Evolutionary conservation across 208 protist species (phyloP).

Genomic region (Sergeia podlipaevii): DNA sequence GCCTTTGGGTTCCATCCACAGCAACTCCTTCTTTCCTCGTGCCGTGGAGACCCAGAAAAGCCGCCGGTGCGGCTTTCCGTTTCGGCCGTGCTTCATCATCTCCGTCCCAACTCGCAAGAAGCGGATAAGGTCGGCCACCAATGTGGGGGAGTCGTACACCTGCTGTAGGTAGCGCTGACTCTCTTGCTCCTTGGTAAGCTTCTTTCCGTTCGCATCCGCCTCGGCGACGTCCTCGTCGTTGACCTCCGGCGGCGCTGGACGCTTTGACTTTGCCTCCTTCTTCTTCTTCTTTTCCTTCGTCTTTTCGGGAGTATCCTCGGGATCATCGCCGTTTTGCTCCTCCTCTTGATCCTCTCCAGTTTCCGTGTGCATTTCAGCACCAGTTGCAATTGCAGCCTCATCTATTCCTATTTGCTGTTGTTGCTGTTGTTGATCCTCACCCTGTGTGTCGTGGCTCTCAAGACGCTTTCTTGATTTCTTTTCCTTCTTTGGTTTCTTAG

Average conservation of each 20-base stretch:
- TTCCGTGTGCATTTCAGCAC: background rate
- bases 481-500: background rate
- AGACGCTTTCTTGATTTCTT: background rate
- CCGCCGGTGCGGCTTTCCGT: slow-evolving; percentile 84
- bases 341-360: background rate
- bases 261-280: background rate
- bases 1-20: slow-evolving; percentile 66
- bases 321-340: background rate
- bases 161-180: slow-evolving; percentile 71
- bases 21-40: slow-evolving; percentile 44
- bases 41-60: slow-evolving; percentile 81
- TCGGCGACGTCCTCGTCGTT: background rate
- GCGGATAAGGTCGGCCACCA: slow-evolving; percentile 79
- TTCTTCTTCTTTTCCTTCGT: background rate
- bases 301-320: too few relatives aligned
- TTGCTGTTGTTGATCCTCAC: slow-evolving; percentile 2
- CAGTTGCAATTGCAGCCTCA: background rate
- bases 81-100: slow-evolving; percentile 91
- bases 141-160: slow-evolving; percentile 83
- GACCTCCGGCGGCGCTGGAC: background rate
- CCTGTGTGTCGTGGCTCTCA: background rate
- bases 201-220: background rate
- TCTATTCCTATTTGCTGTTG: slow-evolving; percentile 1
- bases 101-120: slow-evolving; percentile 79
- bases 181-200: slow-evolving; percentile 25